phyloP scores from a whole-genome alignment of 1,284 basidiomycete species.

The Naganishia liquefaciens region DNA sequence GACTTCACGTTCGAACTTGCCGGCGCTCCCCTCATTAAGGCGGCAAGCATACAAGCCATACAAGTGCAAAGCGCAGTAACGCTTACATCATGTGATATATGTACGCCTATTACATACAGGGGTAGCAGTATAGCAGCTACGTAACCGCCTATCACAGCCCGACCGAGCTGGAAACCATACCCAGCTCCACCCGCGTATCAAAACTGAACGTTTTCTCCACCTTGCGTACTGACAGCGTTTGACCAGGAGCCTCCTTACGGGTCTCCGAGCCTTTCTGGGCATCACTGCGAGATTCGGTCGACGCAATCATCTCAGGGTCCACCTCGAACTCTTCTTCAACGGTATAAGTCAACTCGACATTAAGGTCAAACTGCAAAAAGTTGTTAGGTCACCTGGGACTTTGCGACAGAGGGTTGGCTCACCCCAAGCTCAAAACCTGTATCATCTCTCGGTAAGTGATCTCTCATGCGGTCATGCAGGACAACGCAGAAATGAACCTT shows the following conservation, averaged over 20 bases:
- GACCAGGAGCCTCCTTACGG: conserved; percentile 29
- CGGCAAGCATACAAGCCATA: too few species aligned
- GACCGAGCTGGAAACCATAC: conserved; percentile 29
- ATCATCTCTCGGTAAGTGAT: conserved; percentile 71
- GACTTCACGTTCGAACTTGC: too few species aligned
- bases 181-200: conserved; percentile 47
- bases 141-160: too few species aligned
- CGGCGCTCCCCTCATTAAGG: too few species aligned
- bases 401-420: conserved; percentile 35
- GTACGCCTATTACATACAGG: too few species aligned
- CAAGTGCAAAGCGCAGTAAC: too few species aligned
- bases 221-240: conserved; percentile 38
- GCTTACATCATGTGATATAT: too few species aligned
- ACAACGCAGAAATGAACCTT: conserved; percentile 79
- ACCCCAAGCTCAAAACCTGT: conserved; percentile 40
- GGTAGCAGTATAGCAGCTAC: too few species aligned
- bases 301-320: background rate
- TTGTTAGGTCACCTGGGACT: background rate
- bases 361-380: conserved; percentile 76
- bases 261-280: conserved; percentile 8
- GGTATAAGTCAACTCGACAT: conserved; percentile 86
- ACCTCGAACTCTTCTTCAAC: conserved; percentile 65
- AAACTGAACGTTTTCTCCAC: conserved; percentile 52
- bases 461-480: conserved; percentile 66
- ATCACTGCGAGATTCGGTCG: background rate